Base-by-base conservation (phyloP, 2,329 filamentous ascomycete species). In the Paradendryphiella salina region DNA sequence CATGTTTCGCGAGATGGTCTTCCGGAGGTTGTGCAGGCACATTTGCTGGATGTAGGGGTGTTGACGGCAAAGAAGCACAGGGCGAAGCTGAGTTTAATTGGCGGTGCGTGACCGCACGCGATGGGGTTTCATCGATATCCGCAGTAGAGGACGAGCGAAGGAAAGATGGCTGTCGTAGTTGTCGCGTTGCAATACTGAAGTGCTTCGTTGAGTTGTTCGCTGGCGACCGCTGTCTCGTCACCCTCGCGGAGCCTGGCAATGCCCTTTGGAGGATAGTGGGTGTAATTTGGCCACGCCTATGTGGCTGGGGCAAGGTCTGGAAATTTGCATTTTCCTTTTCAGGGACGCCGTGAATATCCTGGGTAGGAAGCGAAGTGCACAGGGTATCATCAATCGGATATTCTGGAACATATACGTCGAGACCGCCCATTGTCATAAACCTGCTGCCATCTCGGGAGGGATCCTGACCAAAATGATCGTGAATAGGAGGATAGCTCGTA, bases 141-240 rank as follows among this genome's bases (percentile, higher is more conserved):
- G 50, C 45, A 1, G 50, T 34, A 14, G 54, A 54, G 11, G 54
- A 50, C 9, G 50, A 47, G 35, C 23, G 37, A 11, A 32, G 14
- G 15, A 35, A 10, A 4, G 44, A 34, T 13, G 44, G 36, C n/a
- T 54, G 14, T 18, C 32, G 28, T 28, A 39, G 21, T 17, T 37
- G 37, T 13, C 31, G 17, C 7, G 5, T 7, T 15, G 31, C 5
- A 34, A 3, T n/a, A n/a, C 3, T 10, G n/a, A 15, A 21, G 9
- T 15, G 32, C 3, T 17, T 6, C n/a, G 23, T 15, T 5, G 37
- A 15, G n/a, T 33, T n/a, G 15, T 20, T 35, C 10, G 8, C 17
- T n/a, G 15, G 38, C 6, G 38, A 15, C 13, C 43, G 40, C n/a
- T 37, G 31, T 13, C 23, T n/a, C 4, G 43, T n/a, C 13, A 17